Evolutionary conservation across 768 basidiomycete species (phyloP).

Genomic region (Trametes meyenii): DNA sequence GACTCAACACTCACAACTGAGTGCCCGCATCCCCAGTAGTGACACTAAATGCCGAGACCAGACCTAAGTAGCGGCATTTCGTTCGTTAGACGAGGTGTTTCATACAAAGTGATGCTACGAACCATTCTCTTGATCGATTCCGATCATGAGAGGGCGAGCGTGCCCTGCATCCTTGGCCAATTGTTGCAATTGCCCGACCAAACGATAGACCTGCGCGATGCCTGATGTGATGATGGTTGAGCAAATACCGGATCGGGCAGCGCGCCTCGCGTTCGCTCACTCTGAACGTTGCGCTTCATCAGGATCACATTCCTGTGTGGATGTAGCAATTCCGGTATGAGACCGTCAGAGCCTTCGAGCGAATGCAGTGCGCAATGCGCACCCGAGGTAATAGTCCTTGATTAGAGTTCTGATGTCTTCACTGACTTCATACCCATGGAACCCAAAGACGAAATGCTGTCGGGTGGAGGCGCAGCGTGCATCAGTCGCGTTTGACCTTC

Average conservation of each 20-base stretch:
- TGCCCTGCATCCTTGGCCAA: slow-evolving; percentile 63
- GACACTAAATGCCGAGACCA: slow-evolving; percentile 67
- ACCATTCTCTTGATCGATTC: slow-evolving; percentile 80
- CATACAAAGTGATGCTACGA: background rate
- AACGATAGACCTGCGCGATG: slow-evolving; percentile 49
- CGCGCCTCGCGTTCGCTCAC: slow-evolving; percentile 32
- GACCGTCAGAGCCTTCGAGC: background rate
- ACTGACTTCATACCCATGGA: slow-evolving; percentile 57
- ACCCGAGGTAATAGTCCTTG: slow-evolving; percentile 63
- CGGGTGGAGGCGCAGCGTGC: background rate
- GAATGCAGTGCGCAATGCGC: slow-evolving; percentile 13
- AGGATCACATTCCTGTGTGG: slow-evolving; percentile 55
- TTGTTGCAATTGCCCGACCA: slow-evolving; percentile 54
- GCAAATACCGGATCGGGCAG: background rate
- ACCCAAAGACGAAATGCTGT: slow-evolving; percentile 74
- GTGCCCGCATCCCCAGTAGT: slow-evolving; percentile 61
- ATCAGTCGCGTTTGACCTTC: background rate
- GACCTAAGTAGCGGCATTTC: slow-evolving; percentile 42
- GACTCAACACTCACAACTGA: slow-evolving; percentile 55
- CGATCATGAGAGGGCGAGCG: slow-evolving; percentile 57
- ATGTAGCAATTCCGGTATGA: background rate
- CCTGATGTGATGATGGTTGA: slow-evolving; percentile 37
- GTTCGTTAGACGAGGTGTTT: background rate
- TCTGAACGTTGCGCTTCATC: slow-evolving; percentile 67
- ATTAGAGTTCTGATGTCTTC: slow-evolving; percentile 59